Conservation (phyloP, 805 yeast species). For the Candida takata region DNA sequence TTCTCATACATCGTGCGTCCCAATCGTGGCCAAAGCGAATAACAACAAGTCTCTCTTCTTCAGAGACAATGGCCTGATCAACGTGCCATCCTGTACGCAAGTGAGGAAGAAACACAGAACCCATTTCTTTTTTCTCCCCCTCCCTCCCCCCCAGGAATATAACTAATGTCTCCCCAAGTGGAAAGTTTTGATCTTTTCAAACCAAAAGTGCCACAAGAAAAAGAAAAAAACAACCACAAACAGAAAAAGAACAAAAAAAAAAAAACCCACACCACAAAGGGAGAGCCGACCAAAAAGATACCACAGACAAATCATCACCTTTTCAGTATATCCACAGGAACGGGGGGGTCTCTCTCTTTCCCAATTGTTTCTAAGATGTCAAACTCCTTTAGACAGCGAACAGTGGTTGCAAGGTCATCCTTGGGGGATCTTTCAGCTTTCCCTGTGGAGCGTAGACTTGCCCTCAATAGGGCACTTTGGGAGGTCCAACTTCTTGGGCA, state of each 20-base stretch:
- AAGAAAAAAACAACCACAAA: background rate
- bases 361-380: no score
- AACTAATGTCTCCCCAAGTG: background rate
- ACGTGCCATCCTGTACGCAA: conserved; percentile 87
- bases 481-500: background rate
- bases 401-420: background rate
- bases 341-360: no score
- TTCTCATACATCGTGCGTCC: conserved; percentile 74
- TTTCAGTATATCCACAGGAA: no score
- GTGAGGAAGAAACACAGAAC: conserved; percentile 77
- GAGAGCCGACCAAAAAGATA: no score
- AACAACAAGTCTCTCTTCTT: conserved; percentile 81
- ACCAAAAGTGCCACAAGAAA: background rate
- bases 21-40: conserved; percentile 81
- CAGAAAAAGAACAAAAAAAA: background rate
- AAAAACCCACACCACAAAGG: no score
- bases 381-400: background rate
- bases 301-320: no score
- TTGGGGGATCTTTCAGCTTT: no score
- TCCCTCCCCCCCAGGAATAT: no score
- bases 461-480: conserved; percentile 1
- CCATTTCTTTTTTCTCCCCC: conserved; percentile 44
- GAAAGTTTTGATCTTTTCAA: background rate
- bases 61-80: conserved; percentile 86
- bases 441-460: background rate